Evolutionary conservation across 805 yeast species (phyloP), one percentile per base, ranked within the genome.

Genomic region (Ogataea pignaliae): DNA sequence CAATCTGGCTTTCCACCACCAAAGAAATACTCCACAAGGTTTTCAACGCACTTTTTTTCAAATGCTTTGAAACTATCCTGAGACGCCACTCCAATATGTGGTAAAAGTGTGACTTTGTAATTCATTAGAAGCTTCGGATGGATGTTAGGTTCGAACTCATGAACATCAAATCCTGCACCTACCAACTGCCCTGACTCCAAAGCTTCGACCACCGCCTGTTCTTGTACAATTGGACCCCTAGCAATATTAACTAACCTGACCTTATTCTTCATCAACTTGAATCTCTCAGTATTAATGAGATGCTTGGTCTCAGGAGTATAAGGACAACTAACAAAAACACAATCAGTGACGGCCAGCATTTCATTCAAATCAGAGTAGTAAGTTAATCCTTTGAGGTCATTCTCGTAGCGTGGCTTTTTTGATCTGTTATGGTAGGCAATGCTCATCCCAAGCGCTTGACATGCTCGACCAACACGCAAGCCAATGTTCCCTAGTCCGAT

Each of bases 401-500:
- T 45, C 47, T 69, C 69, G 29, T 61, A 55, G 7, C 53, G 58
- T 1, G 51, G 54, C 30, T 66, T 63, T 14, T 57, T 51, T 9
- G 57, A 46, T 44, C 75, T 56, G 50, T 71, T 73, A 46, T 69
- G 69, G 43, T 73, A 73, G 2, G 64, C 57, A 9, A 71, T 65
- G 3, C 67, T 66, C 69, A 71, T 70, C 1, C 77, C 78, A 40
- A 74, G 47, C 9, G 72, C 65, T n/a, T 64, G 55, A 49, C 74
- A 69, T 29, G 71, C 64, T 37, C 59, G 59, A 3, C 76, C 76
- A 4, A 70, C 70, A 13, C 66, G 56, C 36, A 61, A 49, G 3
- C 78, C 78, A 48, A 74, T 74, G 45, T 71, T 71, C 14, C 79
- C 79, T 4, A 74, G 51, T 0, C 79, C 79, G 68, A 52, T n/a